Conservation (phyloP, 371 early-diverging fungal genomes). For the Mortierella sp. region DNA sequence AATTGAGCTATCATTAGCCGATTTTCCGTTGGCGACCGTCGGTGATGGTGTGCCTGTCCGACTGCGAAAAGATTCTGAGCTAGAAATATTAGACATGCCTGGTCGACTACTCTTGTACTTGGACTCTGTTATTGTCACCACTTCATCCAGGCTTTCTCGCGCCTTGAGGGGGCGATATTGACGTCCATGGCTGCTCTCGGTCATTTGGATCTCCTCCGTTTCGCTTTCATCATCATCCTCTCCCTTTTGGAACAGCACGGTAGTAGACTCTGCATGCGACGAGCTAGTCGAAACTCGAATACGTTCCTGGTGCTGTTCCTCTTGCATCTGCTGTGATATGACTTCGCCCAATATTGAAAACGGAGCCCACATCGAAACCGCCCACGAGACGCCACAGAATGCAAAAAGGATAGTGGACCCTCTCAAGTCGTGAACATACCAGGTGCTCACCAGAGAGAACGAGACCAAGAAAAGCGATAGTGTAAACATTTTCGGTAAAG, state of each 20-base stretch:
- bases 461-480: constrained; percentile 75
- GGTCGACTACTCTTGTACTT: constrained; percentile 15
- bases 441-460: constrained; percentile 73
- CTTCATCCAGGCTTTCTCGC: constrained; percentile 29
- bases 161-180: constrained; percentile 25
- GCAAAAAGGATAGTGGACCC: constrained; percentile 77
- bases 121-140: constrained; percentile 3
- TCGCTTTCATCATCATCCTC: constrained; percentile 42
- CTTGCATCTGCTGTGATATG: constrained; percentile 61
- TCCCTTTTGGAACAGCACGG: constrained; percentile 21
- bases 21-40: neutral
- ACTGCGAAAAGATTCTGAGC: constrained; percentile 15
- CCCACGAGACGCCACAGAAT: constrained; percentile 86
- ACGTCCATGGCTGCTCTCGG: constrained; percentile 22
- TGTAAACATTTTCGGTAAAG: constrained; percentile 77
- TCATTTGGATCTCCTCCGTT: constrained; percentile 46
- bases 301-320: constrained; percentile 38
- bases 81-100: neutral
- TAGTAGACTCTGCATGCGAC: constrained; percentile 2
- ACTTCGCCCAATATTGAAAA: constrained; percentile 91
- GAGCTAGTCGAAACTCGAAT: constrained; percentile 14
- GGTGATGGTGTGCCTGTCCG: constrained; percentile 22
- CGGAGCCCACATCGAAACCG: constrained; percentile 92
- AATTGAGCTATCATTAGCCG: neutral
- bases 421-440: constrained; percentile 60